Conservation (phyloP, 495 filamentous ascomycete genomes). For the Parmelia sp. region DNA sequence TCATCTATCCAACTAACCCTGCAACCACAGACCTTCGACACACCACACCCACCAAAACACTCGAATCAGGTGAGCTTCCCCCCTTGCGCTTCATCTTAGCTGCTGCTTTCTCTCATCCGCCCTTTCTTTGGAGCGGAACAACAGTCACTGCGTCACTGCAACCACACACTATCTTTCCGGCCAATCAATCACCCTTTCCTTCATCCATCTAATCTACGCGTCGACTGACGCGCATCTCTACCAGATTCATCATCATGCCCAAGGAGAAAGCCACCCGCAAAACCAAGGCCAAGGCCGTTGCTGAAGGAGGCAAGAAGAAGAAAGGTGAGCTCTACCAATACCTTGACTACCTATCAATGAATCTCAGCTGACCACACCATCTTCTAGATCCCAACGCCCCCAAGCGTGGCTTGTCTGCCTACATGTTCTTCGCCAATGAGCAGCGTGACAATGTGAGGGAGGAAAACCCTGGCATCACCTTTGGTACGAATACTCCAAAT, state of each 20-base stretch:
- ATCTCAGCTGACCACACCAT: slow-evolving; percentile 6
- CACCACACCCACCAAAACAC: slow-evolving; percentile 6
- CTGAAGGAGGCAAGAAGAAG: slow-evolving; percentile 62
- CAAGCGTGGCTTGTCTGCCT: slow-evolving; percentile 97
- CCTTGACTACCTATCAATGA: slow-evolving; percentile 9
- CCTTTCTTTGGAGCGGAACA: slow-evolving; percentile 21
- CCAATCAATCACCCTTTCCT: slow-evolving; percentile 7
- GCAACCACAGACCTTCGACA: slow-evolving; percentile 15
- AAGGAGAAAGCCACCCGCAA: slow-evolving; percentile 62
- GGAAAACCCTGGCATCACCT: slow-evolving; percentile 96
- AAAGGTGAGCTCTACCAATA: slow-evolving; percentile 55
- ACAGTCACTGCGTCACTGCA: slow-evolving; percentile 15
- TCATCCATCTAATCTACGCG: slow-evolving; percentile 8
- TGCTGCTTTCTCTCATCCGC: slow-evolving; percentile 1
- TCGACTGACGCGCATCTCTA: slow-evolving; percentile 20
- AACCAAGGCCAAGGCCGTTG: slow-evolving; percentile 44
- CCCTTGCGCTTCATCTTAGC: neutral
- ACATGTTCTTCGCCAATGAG: slow-evolving; percentile 99
- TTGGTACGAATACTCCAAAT: slow-evolving; percentile 55
- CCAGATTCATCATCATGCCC: slow-evolving; percentile 55
- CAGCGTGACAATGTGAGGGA: slow-evolving; percentile 96
- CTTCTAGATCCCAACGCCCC: slow-evolving; percentile 87
- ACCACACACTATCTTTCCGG: slow-evolving; percentile 14
- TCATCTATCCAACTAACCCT: slow-evolving; percentile 14
- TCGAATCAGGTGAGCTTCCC: slow-evolving; percentile 15